These are phyloP conservation scores for Mycocentrospora acerina DNA, from an alignment of 2,329 filamentous ascomycete species.

Conservation along the genomic window DNA sequence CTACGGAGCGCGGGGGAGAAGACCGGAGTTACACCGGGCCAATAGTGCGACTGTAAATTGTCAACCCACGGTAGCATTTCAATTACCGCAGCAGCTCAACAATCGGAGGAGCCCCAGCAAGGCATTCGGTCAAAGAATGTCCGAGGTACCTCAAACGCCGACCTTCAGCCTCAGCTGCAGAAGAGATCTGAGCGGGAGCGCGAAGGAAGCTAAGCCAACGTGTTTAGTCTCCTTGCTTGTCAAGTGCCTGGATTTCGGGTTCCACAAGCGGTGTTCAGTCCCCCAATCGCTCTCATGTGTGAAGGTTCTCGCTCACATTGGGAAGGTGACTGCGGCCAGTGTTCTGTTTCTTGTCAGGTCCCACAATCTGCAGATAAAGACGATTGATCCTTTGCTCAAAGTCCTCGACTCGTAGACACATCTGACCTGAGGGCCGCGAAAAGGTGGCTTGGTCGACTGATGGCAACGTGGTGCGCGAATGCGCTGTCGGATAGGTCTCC, in stretches of 20 bases:
- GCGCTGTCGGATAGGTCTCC: conserved; percentile 75
- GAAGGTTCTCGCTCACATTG: conserved; percentile 35
- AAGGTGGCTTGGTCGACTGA: conserved; percentile 72
- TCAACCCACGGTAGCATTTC: too few species aligned
- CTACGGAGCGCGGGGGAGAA: too few species aligned
- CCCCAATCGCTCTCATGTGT: conserved; percentile 32
- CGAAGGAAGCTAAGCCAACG: conserved; percentile 39
- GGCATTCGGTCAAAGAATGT: too few species aligned
- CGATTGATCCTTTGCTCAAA: conserved; percentile 66
- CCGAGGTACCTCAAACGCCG: too few species aligned
- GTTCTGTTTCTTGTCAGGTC: conserved; percentile 54
- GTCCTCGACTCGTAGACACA: conserved; percentile 71
- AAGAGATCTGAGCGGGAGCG: conserved; percentile 14
- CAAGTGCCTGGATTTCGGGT: conserved; percentile 52
- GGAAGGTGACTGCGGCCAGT: conserved; percentile 60
- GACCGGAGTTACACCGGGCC: too few species aligned
- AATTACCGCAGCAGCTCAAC: too few species aligned
- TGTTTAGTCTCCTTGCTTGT: conserved; percentile 50
- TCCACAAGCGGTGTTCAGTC: conserved; percentile 54
- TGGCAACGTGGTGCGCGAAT: conserved; percentile 75
- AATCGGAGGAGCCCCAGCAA: too few species aligned
- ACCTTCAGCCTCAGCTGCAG: conserved; percentile 6
- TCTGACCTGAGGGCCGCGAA: conserved; percentile 67
- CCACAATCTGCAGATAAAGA: conserved; percentile 57
- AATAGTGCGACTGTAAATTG: too few species aligned